A percentile compares a stretch with the other conserved stretches of the same genome.
Conservation (phyloP, 768 basidiomycete species). For the Cantharellus anzutake region DNA sequence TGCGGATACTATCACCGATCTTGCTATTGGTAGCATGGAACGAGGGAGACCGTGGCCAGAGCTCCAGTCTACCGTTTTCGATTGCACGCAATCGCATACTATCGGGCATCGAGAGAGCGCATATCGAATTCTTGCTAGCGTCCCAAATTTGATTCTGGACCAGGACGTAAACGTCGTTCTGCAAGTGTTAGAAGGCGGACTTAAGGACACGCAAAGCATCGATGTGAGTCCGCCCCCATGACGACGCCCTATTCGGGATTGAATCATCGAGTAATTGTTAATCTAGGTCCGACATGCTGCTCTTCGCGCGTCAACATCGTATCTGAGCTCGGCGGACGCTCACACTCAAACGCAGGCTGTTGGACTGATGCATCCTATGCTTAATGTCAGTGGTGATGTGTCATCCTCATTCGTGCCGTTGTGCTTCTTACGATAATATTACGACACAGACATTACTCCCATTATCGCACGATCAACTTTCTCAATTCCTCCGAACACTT, state of each 20-base stretch:
- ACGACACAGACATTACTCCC: constrained; percentile 31
- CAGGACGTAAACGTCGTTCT: constrained; percentile 53
- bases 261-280: not conserved
- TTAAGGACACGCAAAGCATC: constrained; percentile 45
- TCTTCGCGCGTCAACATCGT: constrained; percentile 48
- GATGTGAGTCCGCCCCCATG: constrained; percentile 22
- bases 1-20: constrained; percentile 57
- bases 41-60: constrained; percentile 70
- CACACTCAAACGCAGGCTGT: constrained; percentile 41
- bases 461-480: constrained; percentile 34
- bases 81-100: constrained; percentile 9
- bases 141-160: constrained; percentile 47
- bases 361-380: constrained; percentile 44
- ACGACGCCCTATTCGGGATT: not conserved
- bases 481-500: constrained; percentile 45
- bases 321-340: constrained; percentile 41
- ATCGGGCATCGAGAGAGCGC: constrained; percentile 32
- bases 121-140: constrained; percentile 48
- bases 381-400: constrained; percentile 22
- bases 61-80: constrained; percentile 50
- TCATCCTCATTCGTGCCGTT: not conserved
- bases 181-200: constrained; percentile 42
- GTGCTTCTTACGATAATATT: not conserved
- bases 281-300: constrained; percentile 53
- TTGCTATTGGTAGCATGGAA: constrained; percentile 55